Conservation (phyloP, 2,329 filamentous ascomycete genomes). For the Fusarium sp. region DNA sequence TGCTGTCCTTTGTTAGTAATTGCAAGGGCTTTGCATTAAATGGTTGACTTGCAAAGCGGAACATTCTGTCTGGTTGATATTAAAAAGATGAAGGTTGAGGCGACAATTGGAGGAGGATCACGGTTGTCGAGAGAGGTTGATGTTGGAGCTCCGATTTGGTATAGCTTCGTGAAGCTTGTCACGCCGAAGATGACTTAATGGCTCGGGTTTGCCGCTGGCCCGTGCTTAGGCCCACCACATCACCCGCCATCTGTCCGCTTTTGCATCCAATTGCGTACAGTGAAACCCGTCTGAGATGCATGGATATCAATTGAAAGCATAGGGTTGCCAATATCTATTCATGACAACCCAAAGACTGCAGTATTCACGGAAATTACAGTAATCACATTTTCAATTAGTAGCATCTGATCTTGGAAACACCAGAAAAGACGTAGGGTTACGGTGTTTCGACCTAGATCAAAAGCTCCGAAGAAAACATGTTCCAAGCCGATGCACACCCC, state of each 20-base stretch:
- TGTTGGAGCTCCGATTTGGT: slow-evolving; percentile 45
- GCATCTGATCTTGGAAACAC: no score
- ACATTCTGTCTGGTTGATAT: slow-evolving; percentile 56
- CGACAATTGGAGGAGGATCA: slow-evolving; percentile 16
- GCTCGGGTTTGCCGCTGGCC: slow-evolving; percentile 42
- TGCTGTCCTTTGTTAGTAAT: slow-evolving; percentile 63
- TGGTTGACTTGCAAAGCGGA: slow-evolving; percentile 61
- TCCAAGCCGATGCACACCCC: no score
- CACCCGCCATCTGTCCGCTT: slow-evolving; percentile 25
- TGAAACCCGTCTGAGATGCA: neutral
- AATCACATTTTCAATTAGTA: no score
- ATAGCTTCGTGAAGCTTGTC: slow-evolving; percentile 51
- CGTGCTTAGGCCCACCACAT: slow-evolving; percentile 40
- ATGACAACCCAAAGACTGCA: no score
- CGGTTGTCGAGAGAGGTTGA: slow-evolving; percentile 38
- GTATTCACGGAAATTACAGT: no score
- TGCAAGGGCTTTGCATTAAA: neutral
- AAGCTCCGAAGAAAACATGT: no score
- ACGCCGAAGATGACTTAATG: slow-evolving; percentile 48
- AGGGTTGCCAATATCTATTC: no score
- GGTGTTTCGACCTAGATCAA: no score
- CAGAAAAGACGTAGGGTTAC: no score
- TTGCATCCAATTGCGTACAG: neutral
- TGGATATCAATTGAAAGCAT: neutral
- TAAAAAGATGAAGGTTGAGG: slow-evolving; percentile 6